Evolutionary conservation across 257 asterid species (phyloP), one percentile per base, ranked within the genome.

Genomic region (Petrea volubilis): DNA sequence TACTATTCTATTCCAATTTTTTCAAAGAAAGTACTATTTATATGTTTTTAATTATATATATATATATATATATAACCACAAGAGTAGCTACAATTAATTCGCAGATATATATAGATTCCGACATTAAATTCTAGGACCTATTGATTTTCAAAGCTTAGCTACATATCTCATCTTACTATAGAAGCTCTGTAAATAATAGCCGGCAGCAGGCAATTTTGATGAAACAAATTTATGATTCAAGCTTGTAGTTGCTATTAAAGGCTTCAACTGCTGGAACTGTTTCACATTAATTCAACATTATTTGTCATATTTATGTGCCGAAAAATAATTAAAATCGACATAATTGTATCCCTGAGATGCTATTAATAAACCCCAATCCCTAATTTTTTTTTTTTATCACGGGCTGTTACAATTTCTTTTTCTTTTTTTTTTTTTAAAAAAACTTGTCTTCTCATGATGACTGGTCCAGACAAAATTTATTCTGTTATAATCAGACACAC

Each of bases 381-480:
- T 38, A 7, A 38, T 7, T 7, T 38, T 6, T 7, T 40, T 2
- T 40, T 3, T 8, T 33, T 5, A 33, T 33, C 38, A 33, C 2
- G 7, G 0, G 38, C 38, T 11, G 2, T 50, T 31, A 44, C 44
- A 58, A 57, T 33, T 25, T 1, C n/a, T n/a, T n/a, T n/a, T n/a
- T n/a, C n/a, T n/a, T n/a, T n/a, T n/a, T n/a, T n/a, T n/a, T n/a
- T 50, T 38, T 63, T 44, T 38, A 59, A 49, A 17, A 53, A 68
- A 61, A n/a, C 65, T 46, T 67, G n/a, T n/a, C n/a, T n/a, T n/a
- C n/a, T n/a, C n/a, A n/a, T n/a, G n/a, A n/a, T n/a, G n/a, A 13
- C 65, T 40, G 55, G 7, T 53, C 56, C 80, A 55, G 63, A 15
- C 46, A 70, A 17, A 46, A 55, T 63, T 70, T 70, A 70, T 70